Base-by-base conservation (phyloP, 352 stramenopile species). In the Phytophthora rubi region DNA sequence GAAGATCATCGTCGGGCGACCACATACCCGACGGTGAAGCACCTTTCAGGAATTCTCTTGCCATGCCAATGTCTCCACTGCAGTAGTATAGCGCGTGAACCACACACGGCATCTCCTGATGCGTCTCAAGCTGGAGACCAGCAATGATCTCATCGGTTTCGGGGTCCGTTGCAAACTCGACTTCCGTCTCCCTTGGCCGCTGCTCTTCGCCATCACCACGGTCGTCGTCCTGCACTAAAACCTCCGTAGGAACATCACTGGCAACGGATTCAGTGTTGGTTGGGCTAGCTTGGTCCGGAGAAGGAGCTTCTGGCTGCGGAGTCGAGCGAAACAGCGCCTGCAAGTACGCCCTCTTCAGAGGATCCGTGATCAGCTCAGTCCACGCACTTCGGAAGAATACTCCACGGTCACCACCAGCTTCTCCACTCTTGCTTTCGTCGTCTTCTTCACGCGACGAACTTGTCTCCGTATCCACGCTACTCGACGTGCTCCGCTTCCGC, bases 21-120 rank as follows among this genome's bases (percentile, higher is more conserved):
- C 85, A 92, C 16, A 88, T 76, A 30, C 61, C 73, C 2, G 55
- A 26, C 4, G 77, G 68, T 15, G 53, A 82, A 30, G 54, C 51
- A 16, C 76, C 78, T 30, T 63, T 71, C 39, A 89, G 67, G 23
- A 85, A 86, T 15, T 47, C 35, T 35, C 23, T 68, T 16, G 79
- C 71, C 53, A 72, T 57, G 1, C 61, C 59, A 13, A 72, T 54
- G 33, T 81, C 47, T 4, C 81, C 77, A 32, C 66, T 81, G 35
- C 65, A 70, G 59, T 81, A 87, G 59, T 83, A 87, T 16, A 89
- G 53, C 16, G 79, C 81, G 56, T 87, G 65, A 1, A 80, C 48
- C 23, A 86, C 59, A 8, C 67, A 39, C 35, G 61, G 51, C 30
- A 69, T 45, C 10, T 73, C 63, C 33, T 82, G 68, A 4, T 69